Conservation (phyloP, 129 eudicot species). For the Oenanthe sinensis region DNA sequence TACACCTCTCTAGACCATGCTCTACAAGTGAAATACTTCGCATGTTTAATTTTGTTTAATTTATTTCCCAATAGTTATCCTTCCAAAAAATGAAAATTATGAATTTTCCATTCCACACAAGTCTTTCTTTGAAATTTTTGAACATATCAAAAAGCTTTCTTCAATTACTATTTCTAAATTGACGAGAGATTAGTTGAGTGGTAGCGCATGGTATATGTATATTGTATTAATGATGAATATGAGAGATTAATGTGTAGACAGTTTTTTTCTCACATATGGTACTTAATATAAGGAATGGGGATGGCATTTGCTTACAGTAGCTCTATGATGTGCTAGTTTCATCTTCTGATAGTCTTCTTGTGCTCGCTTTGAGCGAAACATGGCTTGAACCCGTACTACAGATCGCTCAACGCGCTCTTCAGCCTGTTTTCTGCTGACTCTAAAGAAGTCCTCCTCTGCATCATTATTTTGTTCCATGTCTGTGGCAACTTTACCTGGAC, state of each 20-base stretch:
- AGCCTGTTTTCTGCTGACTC: slow-evolving; percentile 82
- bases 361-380: slow-evolving; percentile 88
- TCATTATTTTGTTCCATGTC: slow-evolving; percentile 33
- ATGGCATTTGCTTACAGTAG: slow-evolving; percentile 37
- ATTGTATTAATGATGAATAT: not conserved
- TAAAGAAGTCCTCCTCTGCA: slow-evolving; percentile 71
- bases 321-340: slow-evolving; percentile 58
- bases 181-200: not conserved
- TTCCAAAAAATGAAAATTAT: too few relatives aligned
- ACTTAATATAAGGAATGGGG: not conserved
- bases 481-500: slow-evolving; percentile 15
- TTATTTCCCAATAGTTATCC: not conserved
- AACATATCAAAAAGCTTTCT: not conserved
- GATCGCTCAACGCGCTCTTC: slow-evolving; percentile 97
- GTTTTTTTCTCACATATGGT: not conserved
- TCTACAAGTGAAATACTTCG: too few relatives aligned
- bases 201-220: not conserved
- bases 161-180: not conserved
- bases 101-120: not conserved
- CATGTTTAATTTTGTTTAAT: too few relatives aligned
- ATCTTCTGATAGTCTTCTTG: slow-evolving; percentile 83
- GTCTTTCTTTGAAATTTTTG: not conserved
- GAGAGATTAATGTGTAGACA: not conserved
- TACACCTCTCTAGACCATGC: too few relatives aligned
- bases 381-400: slow-evolving; percentile 85